Percentiles rank a stretch among this genome's conserved stretches.
phyloP scores from a whole-genome alignment of 345 rosid genomes.

The Salix dunnii region DNA sequence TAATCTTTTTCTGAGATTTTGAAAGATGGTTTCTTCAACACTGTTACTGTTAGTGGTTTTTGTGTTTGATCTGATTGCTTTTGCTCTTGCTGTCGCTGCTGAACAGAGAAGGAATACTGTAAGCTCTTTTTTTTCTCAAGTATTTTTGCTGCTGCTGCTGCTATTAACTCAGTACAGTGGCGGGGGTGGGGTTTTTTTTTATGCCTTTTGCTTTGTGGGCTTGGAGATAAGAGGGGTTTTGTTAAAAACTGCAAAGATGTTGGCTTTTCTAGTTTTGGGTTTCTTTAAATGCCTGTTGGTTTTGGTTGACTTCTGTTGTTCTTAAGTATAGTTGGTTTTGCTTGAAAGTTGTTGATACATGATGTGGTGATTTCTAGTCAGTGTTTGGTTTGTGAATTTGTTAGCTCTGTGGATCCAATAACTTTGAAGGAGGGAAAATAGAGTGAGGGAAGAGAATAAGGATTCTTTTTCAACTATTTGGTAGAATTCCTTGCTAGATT shows the following conservation, averaged over 20 bases:
- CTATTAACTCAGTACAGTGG: not conserved
- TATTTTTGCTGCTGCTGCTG: not conserved
- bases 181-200: not conserved
- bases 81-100: slow-evolving; percentile 93
- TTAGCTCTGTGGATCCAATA: not conserved
- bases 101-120: slow-evolving; percentile 87
- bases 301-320: not conserved
- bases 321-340: not conserved
- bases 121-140: slow-evolving; percentile 24
- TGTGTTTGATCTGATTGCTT: slow-evolving; percentile 72
- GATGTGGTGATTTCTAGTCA: not conserved
- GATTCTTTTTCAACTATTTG: not conserved
- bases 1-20: slow-evolving; percentile 8
- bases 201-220: not conserved
- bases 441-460: not conserved
- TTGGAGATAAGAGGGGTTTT: not conserved
- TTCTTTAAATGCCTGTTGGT: not conserved
- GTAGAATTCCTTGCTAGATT: not conserved
- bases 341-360: not conserved
- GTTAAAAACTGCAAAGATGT: not conserved
- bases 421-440: not conserved
- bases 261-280: not conserved
- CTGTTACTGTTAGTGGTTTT: slow-evolving; percentile 60
- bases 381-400: not conserved
- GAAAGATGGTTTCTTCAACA: slow-evolving; percentile 54